Evolutionary conservation across 495 filamentous ascomycete species (phyloP).

Genomic region (Daldinia vernicosa): DNA sequence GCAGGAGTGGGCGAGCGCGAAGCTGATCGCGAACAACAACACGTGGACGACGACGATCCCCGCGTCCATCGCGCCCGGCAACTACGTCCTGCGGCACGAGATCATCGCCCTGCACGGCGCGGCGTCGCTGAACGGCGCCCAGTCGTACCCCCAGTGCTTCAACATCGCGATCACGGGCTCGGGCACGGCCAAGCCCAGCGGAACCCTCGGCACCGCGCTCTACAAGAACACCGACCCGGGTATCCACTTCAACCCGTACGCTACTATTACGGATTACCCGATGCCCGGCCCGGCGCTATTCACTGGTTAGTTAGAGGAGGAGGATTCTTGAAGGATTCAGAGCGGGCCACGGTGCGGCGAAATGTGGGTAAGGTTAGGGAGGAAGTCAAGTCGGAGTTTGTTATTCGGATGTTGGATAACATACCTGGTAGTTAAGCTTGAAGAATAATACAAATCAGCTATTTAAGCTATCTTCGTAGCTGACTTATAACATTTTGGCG

Average conservation of each 20-base stretch:
- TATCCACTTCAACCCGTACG: constrained; percentile 67
- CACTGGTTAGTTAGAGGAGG: constrained; percentile 32
- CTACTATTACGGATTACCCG: constrained; percentile 47
- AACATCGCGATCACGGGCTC: constrained; percentile 70
- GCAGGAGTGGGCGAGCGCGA: constrained; percentile 45
- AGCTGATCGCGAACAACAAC: constrained; percentile 63
- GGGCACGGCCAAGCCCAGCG: constrained; percentile 63
- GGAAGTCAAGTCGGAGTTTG: background rate
- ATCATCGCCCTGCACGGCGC: constrained; percentile 72
- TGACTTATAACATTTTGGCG: background rate
- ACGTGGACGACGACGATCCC: constrained; percentile 71
- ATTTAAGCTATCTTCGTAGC: background rate
- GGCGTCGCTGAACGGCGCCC: constrained; percentile 61
- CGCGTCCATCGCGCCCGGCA: constrained; percentile 63
- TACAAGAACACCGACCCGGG: constrained; percentile 65
- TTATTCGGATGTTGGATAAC: background rate
- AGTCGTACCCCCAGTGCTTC: constrained; percentile 75
- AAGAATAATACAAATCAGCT: background rate
- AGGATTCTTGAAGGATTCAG: background rate
- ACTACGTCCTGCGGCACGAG: constrained; percentile 75
- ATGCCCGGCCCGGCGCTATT: constrained; percentile 47
- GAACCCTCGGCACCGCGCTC: constrained; percentile 63
- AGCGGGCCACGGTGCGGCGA: background rate
- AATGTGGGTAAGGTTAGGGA: background rate
- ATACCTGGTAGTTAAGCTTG: background rate